phyloP scores from a whole-genome alignment of 805 yeast genomes.

The Candida pseudofarinosa region DNA sequence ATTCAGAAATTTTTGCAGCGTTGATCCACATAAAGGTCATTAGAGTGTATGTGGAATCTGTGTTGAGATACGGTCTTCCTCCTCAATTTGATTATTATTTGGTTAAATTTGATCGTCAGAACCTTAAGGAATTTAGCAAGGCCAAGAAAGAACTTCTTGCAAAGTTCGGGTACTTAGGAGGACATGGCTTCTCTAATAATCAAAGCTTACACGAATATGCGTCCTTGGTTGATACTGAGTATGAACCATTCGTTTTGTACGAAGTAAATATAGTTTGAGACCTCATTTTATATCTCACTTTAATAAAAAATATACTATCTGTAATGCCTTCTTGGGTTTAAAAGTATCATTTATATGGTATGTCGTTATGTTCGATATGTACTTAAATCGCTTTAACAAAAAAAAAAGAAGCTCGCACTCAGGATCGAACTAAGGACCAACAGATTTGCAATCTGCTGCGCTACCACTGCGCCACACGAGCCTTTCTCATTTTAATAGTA shows the following conservation, averaged over 20 bases:
- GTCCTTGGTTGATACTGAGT: slow-evolving; percentile 87
- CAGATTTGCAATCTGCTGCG: slow-evolving; percentile 99
- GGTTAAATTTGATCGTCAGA: slow-evolving; percentile 39
- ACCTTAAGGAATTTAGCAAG: slow-evolving; percentile 39
- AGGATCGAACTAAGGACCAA: slow-evolving; percentile 97
- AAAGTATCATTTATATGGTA: too few species aligned
- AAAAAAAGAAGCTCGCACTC: slow-evolving; percentile 72
- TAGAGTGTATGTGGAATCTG: slow-evolving; percentile 87
- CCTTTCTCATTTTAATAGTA: too few species aligned
- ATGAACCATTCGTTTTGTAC: slow-evolving; percentile 93
- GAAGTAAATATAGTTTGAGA: slow-evolving; percentile 34
- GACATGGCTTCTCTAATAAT: slow-evolving; percentile 73
- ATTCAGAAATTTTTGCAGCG: slow-evolving; percentile 73
- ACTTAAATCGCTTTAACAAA: too few species aligned
- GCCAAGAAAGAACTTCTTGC: slow-evolving; percentile 67
- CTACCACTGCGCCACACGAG: slow-evolving; percentile 94
- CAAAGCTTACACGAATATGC: slow-evolving; percentile 84
- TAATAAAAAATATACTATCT: too few species aligned
- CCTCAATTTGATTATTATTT: slow-evolving; percentile 70
- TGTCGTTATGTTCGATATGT: too few species aligned
- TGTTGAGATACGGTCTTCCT: slow-evolving; percentile 93
- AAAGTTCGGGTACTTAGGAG: slow-evolving; percentile 87
- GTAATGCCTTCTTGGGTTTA: too few species aligned
- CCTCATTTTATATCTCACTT: not conserved
- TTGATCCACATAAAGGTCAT: slow-evolving; percentile 91